Base-by-base conservation (phyloP, 2,329 filamentous ascomycete species). In the Ophiocordyceps robertsii region DNA sequence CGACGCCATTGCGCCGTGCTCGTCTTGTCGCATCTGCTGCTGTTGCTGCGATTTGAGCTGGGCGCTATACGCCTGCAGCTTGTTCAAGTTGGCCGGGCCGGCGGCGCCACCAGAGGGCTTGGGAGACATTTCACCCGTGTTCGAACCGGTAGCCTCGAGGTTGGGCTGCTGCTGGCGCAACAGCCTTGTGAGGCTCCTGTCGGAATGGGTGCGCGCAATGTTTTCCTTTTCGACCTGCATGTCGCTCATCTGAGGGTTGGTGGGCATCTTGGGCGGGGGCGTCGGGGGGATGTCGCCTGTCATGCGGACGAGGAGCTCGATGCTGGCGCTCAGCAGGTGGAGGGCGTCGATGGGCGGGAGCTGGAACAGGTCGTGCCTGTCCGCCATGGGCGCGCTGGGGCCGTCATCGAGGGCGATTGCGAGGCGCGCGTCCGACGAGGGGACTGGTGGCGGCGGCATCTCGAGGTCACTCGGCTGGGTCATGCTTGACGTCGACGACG, bases 271-370 rank as follows among this genome's bases (percentile, higher is more conserved):
- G 2, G 80, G 73, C 6, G 83, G 82, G 43, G 82, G 84, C n/a
- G 82, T 92, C 14, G 82, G 83, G 19, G 84, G 85, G 12, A 92
- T 70, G 54, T 94, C 85, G 55, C 84, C 83, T 2, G 82, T 85
- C 45, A 81, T 69, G 48, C 74, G 73, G 27, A 87, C 81, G 41
- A 92, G 70, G 4, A 77, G 71, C 53, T 88, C 82, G 46, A 88
- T 68, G 44, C 77, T 77, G 33, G 77, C 71, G 50, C 80, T 80
- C n/a, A 96, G 73, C 48, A 94, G 68, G 55, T 82, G 84, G 55
- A 96, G 73, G 6, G 89, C 89, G 2, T 79, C 79, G 41, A 81
- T 69, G 4, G 87, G 78, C 1, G 78, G 67, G 46, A 95, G 71
- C 41, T 75, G 75, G 63, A 84, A 84, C 47, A 94, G 73, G 57